Percentiles rank a stretch among this genome's conserved stretches.
These are phyloP conservation scores for Penicillium coprophilum DNA, from an alignment of 495 filamentous ascomycete species.

Conservation along the genomic window DNA sequence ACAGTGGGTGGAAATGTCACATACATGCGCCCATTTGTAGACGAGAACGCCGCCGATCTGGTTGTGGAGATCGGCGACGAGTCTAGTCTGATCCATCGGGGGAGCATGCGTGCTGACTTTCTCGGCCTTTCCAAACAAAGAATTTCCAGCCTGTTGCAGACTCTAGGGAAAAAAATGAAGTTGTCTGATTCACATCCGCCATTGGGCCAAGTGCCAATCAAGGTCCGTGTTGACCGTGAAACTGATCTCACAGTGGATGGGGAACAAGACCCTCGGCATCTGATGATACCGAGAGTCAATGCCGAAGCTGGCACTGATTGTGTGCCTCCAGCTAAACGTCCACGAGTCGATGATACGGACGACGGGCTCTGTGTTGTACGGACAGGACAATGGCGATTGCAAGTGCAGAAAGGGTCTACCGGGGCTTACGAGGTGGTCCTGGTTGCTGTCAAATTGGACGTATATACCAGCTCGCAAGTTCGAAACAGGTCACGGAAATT, in stretches of 20 bases:
- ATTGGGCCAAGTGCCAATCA: slow-evolving; percentile 42
- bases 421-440: slow-evolving; percentile 59
- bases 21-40: slow-evolving; percentile 81
- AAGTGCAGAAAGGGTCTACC: slow-evolving; percentile 53
- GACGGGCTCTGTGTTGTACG: slow-evolving; percentile 64
- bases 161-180: slow-evolving; percentile 78
- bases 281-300: slow-evolving; percentile 6
- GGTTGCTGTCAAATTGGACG: slow-evolving; percentile 78
- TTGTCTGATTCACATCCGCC: slow-evolving; percentile 41
- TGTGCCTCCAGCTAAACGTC: slow-evolving; percentile 49
- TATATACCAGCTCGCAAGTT: slow-evolving; percentile 61
- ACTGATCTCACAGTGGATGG: slow-evolving; percentile 73
- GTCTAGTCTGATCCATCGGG: slow-evolving; percentile 60
- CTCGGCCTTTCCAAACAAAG: slow-evolving; percentile 63
- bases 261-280: slow-evolving; percentile 18
- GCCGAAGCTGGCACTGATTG: slow-evolving; percentile 7
- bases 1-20: slow-evolving; percentile 60
- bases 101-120: slow-evolving; percentile 64
- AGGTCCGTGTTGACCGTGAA: slow-evolving; percentile 64
- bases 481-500: slow-evolving; percentile 72
- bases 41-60: slow-evolving; percentile 69
- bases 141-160: slow-evolving; percentile 71
- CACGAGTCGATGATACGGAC: slow-evolving; percentile 34
- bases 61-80: slow-evolving; percentile 78
- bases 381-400: slow-evolving; percentile 78